phyloP scores from a whole-genome alignment of 2,329 filamentous ascomycete species.

The Juglanconis sp. region DNA sequence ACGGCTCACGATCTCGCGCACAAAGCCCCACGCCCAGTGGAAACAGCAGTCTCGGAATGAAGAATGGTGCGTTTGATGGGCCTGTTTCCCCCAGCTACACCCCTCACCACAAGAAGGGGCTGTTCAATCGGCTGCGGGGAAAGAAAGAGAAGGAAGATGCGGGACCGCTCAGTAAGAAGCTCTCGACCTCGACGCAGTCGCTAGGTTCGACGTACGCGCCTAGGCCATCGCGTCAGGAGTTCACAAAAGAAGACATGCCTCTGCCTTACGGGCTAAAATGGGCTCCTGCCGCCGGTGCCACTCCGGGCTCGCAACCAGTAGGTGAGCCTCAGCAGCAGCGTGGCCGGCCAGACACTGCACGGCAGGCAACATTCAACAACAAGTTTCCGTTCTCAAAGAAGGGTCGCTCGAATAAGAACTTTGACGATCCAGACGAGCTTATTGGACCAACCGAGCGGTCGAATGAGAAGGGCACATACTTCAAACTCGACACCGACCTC shows the following conservation, averaged over 20 bases:
- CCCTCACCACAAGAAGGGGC: constrained; percentile 45
- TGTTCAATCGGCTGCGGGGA: constrained; percentile 49
- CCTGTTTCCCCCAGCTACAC: constrained; percentile 55
- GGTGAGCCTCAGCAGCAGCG: constrained; percentile 10
- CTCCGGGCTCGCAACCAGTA: constrained; percentile 1
- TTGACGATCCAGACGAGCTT: constrained; percentile 55
- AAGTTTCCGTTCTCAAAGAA: constrained; percentile 62
- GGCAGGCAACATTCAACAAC: constrained; percentile 58
- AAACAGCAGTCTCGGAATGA: constrained; percentile 46
- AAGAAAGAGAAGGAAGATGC: constrained; percentile 54
- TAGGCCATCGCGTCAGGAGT: constrained; percentile 47
- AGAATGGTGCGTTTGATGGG: constrained; percentile 47
- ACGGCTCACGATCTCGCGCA: constrained; percentile 56
- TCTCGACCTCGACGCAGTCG: constrained; percentile 52
- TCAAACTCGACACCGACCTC: constrained; percentile 82
- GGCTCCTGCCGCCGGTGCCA: constrained; percentile 9
- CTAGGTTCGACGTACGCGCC: constrained; percentile 34
- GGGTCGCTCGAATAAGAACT: constrained; percentile 40
- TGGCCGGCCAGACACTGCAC: constrained; percentile 25
- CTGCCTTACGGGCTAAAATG: constrained; percentile 23
- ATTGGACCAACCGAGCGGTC: constrained; percentile 58
- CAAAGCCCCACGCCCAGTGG: constrained; percentile 80
- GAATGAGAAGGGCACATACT: constrained; percentile 54
- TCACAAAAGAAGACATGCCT: constrained; percentile 34
- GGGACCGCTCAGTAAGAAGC: constrained; percentile 41